These are phyloP conservation scores for Coemansia sp. DNA, from an alignment of 192 early-diverging fungal genomes.

Conservation along the genomic window DNA sequence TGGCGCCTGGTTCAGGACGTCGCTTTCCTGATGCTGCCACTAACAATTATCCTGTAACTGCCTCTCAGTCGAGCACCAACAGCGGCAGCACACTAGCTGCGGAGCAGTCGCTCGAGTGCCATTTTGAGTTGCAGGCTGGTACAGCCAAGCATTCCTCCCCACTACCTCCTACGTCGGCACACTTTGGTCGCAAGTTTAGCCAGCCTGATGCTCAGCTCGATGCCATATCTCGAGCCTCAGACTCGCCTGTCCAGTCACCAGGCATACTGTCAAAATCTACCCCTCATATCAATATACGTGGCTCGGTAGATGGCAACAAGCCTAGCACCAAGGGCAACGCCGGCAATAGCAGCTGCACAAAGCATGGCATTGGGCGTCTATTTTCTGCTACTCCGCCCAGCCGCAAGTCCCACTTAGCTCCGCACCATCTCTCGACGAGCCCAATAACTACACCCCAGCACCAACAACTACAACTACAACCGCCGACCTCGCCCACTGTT, in stretches of 20 bases:
- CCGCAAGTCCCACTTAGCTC: conserved; percentile 24
- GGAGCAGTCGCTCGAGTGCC: not conserved
- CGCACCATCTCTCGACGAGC: not conserved
- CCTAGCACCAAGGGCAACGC: not conserved
- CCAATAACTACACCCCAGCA: not conserved
- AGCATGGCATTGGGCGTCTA: conserved; percentile 36
- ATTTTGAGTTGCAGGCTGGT: not conserved
- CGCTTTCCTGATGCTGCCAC: not conserved
- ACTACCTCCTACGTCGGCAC: not conserved
- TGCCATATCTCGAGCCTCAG: conserved; percentile 4
- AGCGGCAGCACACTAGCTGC: conserved; percentile 6
- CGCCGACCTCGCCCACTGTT: conserved; percentile 34
- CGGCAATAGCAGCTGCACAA: conserved; percentile 9
- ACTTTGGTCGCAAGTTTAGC: conserved; percentile 44
- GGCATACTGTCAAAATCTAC: conserved; percentile 44
- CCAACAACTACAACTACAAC: conserved; percentile 9
- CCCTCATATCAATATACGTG: conserved; percentile 29
- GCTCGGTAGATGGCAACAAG: conserved; percentile 33
- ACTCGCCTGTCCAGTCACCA: conserved; percentile 30
- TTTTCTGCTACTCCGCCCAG: conserved; percentile 30
- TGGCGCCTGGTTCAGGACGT: conserved; percentile 9
- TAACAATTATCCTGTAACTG: not conserved
- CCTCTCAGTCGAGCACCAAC: conserved; percentile 4
- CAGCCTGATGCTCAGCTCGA: conserved; percentile 39
- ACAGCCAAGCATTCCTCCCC: not conserved